phyloP scores from a whole-genome alignment of 139 green algal species.

The Ulvella scutata region DNA sequence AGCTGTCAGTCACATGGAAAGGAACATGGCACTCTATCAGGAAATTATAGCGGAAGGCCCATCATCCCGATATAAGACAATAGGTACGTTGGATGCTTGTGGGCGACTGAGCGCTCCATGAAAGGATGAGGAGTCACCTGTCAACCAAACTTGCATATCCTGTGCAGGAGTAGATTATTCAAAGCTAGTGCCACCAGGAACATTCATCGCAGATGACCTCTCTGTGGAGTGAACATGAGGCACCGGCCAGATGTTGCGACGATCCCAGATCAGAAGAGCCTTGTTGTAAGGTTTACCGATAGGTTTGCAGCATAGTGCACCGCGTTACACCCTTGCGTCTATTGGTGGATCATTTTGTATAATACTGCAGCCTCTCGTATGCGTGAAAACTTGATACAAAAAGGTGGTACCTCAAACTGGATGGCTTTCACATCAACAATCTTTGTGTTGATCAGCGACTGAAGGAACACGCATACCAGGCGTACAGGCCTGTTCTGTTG shows the following conservation, averaged over 20 bases:
- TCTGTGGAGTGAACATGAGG: neutral
- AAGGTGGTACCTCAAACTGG: slow-evolving; percentile 66
- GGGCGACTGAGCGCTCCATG: too few species aligned
- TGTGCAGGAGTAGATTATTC: neutral
- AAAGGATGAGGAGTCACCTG: too few species aligned
- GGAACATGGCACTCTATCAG: neutral
- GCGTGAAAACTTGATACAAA: slow-evolving; percentile 81
- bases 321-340: too few species aligned
- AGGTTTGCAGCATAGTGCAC: too few species aligned
- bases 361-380: slow-evolving; percentile 69
- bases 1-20: neutral
- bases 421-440: slow-evolving; percentile 49
- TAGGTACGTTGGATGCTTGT: too few species aligned
- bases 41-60: neutral
- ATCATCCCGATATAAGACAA: neutral
- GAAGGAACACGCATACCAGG: slow-evolving; percentile 79
- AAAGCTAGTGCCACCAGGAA: neutral
- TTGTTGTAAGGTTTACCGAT: too few species aligned
- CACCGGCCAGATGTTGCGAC: too few species aligned
- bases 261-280: too few species aligned
- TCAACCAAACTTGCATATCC: too few species aligned
- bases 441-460: slow-evolving; percentile 62
- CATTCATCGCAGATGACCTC: neutral
- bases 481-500: slow-evolving; percentile 74
- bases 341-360: slow-evolving; percentile 58